Evolutionary conservation across 331 rosid species (phyloP).

Genomic region (Telfairia occidentalis): DNA sequence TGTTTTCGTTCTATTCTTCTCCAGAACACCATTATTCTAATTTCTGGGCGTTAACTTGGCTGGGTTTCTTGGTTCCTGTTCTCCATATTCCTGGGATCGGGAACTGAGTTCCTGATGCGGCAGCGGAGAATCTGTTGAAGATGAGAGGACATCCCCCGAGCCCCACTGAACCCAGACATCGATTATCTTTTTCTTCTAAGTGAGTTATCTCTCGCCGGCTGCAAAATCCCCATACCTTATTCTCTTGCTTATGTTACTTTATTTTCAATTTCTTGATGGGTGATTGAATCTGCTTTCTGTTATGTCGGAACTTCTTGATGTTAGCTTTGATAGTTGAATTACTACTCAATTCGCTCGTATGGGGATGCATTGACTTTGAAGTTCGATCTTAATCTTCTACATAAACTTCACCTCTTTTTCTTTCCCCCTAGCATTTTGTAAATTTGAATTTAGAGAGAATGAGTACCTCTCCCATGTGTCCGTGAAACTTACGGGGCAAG

Average conservation of each 20-base stretch:
- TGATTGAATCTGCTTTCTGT: neutral
- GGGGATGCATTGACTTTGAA: neutral
- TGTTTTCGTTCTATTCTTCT: neutral
- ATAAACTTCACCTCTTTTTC: neutral
- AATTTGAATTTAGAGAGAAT: neutral
- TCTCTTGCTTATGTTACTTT: neutral
- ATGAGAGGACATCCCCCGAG: constrained; percentile 62
- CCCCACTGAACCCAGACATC: constrained; percentile 60
- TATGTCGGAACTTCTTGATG: neutral
- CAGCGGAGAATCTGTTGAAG: constrained; percentile 15
- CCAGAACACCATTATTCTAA: neutral
- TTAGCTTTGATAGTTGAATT: neutral
- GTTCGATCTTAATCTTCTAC: neutral
- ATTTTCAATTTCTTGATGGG: neutral
- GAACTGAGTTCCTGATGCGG: constrained; percentile 18
- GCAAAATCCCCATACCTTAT: neutral
- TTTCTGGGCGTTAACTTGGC: neutral
- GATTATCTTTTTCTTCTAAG: constrained; percentile 49
- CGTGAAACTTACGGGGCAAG: neutral
- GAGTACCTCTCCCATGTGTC: neutral
- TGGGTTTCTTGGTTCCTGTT: neutral
- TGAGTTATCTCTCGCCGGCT: constrained; percentile 18
- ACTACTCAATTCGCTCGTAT: neutral
- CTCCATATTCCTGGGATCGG: neutral
- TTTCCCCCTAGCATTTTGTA: neutral